Conservation (phyloP, 1,139 yeast genomes). For the Saccharomyces pastorianus region DNA sequence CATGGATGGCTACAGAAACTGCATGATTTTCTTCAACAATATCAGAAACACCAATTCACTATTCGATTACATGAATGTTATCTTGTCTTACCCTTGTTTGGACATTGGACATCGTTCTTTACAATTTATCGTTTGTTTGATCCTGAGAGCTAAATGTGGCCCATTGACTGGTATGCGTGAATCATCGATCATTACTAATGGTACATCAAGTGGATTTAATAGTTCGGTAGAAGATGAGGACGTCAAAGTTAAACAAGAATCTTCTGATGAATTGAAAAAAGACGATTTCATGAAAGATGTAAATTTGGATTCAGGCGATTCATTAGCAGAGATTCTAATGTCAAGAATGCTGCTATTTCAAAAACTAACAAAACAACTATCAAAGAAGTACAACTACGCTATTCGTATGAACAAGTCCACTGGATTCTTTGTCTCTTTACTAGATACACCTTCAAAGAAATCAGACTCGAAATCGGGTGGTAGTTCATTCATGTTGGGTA, state of each 20-base stretch:
- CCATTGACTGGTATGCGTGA: slow-evolving; percentile 34
- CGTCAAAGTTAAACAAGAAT: slow-evolving; percentile 8
- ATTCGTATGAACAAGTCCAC: slow-evolving; percentile 48
- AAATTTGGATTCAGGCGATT: slow-evolving; percentile 31
- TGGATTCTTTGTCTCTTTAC: slow-evolving; percentile 35
- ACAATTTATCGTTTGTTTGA: slow-evolving; percentile 45
- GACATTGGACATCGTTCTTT: slow-evolving; percentile 44
- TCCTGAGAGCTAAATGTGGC: slow-evolving; percentile 39
- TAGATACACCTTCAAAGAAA: slow-evolving; percentile 32
- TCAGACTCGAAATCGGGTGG: slow-evolving; percentile 7
- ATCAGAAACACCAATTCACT: slow-evolving; percentile 29
- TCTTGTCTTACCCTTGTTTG: slow-evolving; percentile 40
- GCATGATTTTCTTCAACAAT: slow-evolving; percentile 33
- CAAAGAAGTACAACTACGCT: slow-evolving; percentile 46
- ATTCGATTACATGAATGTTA: slow-evolving; percentile 37
- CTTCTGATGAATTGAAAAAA: slow-evolving; percentile 7
- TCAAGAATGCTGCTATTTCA: slow-evolving; percentile 35
- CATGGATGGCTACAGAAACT: slow-evolving; percentile 36
- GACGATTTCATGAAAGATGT: slow-evolving; percentile 17
- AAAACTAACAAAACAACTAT: slow-evolving; percentile 30
- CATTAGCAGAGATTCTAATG: slow-evolving; percentile 32
- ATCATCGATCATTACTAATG: slow-evolving; percentile 19
- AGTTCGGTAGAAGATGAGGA: slow-evolving; percentile 19
- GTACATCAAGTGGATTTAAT: slow-evolving; percentile 12
- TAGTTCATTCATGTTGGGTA: slow-evolving; percentile 5